phyloP scores from a whole-genome alignment of 495 filamentous ascomycete species.

The Xylaria longipes region DNA sequence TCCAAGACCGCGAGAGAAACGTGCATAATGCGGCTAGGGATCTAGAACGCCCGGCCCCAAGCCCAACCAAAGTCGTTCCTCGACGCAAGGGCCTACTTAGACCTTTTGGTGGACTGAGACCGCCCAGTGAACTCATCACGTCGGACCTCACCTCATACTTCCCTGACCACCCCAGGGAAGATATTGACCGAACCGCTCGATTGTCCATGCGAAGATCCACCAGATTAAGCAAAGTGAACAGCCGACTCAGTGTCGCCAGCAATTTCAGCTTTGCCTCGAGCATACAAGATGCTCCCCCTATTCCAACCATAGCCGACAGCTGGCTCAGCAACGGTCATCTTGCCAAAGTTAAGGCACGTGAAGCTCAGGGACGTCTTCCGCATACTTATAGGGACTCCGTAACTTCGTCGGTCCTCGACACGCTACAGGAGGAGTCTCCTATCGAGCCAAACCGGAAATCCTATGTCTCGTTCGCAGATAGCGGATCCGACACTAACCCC shows the following conservation, averaged over 20 bases:
- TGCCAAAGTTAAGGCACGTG: constrained; percentile 55
- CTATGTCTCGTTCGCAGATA: constrained; percentile 90
- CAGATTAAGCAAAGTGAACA: constrained; percentile 87
- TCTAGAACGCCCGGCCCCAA: constrained; percentile 63
- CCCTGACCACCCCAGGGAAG: constrained; percentile 89
- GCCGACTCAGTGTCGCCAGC: constrained; percentile 89
- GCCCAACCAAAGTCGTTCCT: constrained; percentile 54
- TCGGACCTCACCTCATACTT: constrained; percentile 96
- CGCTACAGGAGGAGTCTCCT: constrained; percentile 88
- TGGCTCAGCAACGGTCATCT: constrained; percentile 74
- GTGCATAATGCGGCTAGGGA: constrained; percentile 65
- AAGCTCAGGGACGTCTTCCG: constrained; percentile 45
- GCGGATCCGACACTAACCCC: constrained; percentile 68
- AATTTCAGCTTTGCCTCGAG: constrained; percentile 92
- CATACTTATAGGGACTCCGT: constrained; percentile 81
- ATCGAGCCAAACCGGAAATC: constrained; percentile 91
- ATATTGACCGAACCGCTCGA: constrained; percentile 91
- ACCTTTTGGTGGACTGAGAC: constrained; percentile 86
- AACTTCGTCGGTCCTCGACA: constrained; percentile 83
- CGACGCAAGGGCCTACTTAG: constrained; percentile 66
- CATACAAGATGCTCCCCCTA: constrained; percentile 84
- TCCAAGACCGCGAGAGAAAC: constrained; percentile 67
- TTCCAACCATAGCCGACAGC: constrained; percentile 94
- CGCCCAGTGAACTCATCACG: constrained; percentile 96
- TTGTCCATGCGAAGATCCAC: constrained; percentile 89